phyloP scores from a whole-genome alignment of 2,329 filamentous ascomycete species.

The Fusarium lateritium region DNA sequence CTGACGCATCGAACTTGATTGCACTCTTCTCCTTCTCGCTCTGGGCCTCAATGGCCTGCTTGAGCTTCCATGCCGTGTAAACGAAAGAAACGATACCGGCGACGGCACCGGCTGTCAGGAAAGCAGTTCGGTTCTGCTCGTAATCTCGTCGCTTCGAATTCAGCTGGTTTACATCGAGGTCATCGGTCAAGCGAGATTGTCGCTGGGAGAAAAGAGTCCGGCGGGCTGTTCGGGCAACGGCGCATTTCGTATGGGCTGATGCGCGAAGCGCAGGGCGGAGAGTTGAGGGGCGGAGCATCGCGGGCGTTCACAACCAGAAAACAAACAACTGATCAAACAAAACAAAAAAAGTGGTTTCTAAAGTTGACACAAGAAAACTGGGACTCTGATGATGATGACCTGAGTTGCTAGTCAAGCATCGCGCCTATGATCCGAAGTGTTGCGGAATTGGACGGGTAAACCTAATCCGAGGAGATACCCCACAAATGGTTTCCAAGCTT shows the following conservation, averaged over 20 bases:
- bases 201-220: constrained; percentile 52
- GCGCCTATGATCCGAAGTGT: constrained; percentile 13
- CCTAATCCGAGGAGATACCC: constrained; percentile 20
- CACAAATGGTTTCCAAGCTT: constrained; percentile 18
- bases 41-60: constrained; percentile 56
- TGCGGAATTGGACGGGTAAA: constrained; percentile 41
- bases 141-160: constrained; percentile 64
- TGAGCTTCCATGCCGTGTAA: constrained; percentile 68
- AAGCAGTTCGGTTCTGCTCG: constrained; percentile 65
- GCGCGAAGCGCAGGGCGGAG: constrained; percentile 51
- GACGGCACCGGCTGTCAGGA: constrained; percentile 65
- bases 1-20: constrained; percentile 57
- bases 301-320: constrained; percentile 20
- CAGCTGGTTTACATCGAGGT: constrained; percentile 66
- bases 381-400: constrained; percentile 23
- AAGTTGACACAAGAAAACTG: neutral
- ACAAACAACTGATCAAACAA: constrained; percentile 7
- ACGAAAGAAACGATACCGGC: constrained; percentile 65
- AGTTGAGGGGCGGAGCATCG: constrained; percentile 52
- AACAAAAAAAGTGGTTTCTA: constrained; percentile 18
- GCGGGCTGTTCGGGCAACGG: constrained; percentile 38
- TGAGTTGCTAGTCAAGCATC: constrained; percentile 18
- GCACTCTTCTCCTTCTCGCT: constrained; percentile 58
- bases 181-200: constrained; percentile 59
- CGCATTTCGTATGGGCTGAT: constrained; percentile 44